A percentile compares a stretch with the other conserved stretches of the same genome.
These are phyloP conservation scores for Iris pallida DNA, from an alignment of 116 monocot species.

Conservation along the genomic window DNA sequence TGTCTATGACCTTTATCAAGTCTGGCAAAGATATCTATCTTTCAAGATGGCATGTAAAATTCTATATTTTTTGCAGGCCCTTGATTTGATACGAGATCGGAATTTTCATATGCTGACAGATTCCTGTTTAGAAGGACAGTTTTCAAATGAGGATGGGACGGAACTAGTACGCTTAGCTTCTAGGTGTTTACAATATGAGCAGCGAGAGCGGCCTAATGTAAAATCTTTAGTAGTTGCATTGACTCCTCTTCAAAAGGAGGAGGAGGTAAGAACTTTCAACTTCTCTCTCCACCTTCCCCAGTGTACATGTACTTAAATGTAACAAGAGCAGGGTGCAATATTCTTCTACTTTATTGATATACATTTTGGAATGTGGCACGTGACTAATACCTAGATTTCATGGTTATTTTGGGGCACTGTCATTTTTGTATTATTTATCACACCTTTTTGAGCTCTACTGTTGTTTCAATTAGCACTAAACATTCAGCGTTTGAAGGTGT, in stretches of 20 bases:
- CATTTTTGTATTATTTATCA: no score
- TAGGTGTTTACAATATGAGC: constrained; percentile 90
- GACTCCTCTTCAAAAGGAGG: constrained; percentile 78
- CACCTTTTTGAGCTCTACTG: no score
- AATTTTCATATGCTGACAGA: constrained; percentile 92
- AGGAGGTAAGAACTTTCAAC: constrained; percentile 39
- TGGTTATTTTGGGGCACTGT: no score
- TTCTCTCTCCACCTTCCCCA: neutral
- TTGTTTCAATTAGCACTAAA: no score
- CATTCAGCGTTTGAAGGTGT: no score
- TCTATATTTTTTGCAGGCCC: constrained; percentile 47
- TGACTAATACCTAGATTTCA: no score
- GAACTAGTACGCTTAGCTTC: constrained; percentile 95
- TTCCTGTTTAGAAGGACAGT: constrained; percentile 94
- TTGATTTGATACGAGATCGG: constrained; percentile 80
- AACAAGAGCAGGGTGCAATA: no score
- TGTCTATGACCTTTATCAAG: no score
- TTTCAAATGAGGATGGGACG: constrained; percentile 91
- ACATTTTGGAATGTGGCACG: no score
- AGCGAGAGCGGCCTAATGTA: constrained; percentile 79
- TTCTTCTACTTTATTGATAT: no score
- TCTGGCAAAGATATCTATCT: no score
- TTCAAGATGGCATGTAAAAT: no score
- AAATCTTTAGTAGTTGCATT: constrained; percentile 69
- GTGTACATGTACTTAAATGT: neutral